Evolutionary conservation across 345 rosid genomes (phyloP), one percentile per base, ranked within the genome.

Genomic region (Brassica rapa): DNA sequence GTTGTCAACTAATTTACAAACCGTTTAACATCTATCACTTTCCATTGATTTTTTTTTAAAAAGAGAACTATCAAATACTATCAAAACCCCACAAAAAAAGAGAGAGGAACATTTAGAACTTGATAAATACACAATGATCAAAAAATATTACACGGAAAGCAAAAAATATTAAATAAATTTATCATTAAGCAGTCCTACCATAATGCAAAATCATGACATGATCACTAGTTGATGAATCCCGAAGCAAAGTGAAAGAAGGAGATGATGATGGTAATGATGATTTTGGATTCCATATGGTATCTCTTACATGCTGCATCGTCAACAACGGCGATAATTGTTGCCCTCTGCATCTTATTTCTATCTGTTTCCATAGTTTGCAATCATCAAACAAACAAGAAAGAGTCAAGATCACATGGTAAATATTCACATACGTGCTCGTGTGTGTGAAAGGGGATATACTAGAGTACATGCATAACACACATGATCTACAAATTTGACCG

Each of bases 231-330:
- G 97, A 84, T 51, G 90, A 82, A 39, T 84, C 80, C 6, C 87
- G 88, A 85, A 87, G 88, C 85, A 87, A 85, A 81, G 92, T 83
- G 60, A 80, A 72, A 19, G 85, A 82, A 12, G 73, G 15, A 59
- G 68, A 77, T 61, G 92, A 64, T 61, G 93, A 72, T 67, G 59
- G 85, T 74, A 92, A 71, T 62, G 93, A 72, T 73, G 89, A 85
- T 75, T 87, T 87, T 15, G 84, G 77, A 81, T 80, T 91, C 99
- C 99, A 95, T 67, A 93, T 86, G 68, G 81, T 77, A 82, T 95
- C 99, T 80, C 99, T 89, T 57, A 95, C 96, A 81, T 95, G 96
- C 86, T 91, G 94, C 90, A 95, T 75, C 70, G 97, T 91, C 86
- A 89, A 86, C 85, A 76, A 74, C 37, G 93, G 99, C 68, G 16